phyloP scores from a whole-genome alignment of 1,139 yeast species.

The Spathaspora sp. region DNA sequence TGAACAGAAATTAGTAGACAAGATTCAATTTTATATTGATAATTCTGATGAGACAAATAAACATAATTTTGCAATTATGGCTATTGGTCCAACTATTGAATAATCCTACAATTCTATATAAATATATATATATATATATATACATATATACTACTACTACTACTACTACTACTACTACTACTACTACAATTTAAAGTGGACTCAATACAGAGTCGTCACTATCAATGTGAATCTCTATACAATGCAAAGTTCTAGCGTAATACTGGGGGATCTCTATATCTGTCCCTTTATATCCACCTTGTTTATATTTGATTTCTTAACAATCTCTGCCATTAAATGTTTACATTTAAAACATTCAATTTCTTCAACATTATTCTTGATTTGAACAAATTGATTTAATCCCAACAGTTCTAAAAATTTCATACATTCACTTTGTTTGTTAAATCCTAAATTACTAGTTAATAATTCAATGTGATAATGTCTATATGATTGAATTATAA shows the following conservation, averaged over 20 bases:
- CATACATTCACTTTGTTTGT: constrained; percentile 16
- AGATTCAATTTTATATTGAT: constrained; percentile 66
- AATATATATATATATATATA: neutral
- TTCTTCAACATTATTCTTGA: constrained; percentile 14
- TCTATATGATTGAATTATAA: constrained; percentile 61
- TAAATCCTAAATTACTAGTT: constrained; percentile 47
- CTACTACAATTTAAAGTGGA: no score
- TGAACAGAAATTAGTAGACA: constrained; percentile 48
- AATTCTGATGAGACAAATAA: constrained; percentile 58
- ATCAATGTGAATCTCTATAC: neutral
- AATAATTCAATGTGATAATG: constrained; percentile 51
- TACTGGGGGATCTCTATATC: constrained; percentile 30
- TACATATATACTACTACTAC: no score
- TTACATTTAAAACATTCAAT: constrained; percentile 51
- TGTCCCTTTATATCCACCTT: constrained; percentile 94
- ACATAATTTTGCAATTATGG: constrained; percentile 67
- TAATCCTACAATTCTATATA: constrained; percentile 14
- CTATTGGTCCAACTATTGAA: constrained; percentile 56
- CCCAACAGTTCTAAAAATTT: constrained; percentile 44
- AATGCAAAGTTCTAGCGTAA: neutral
- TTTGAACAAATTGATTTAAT: constrained; percentile 29
- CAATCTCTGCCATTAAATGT: constrained; percentile 37
- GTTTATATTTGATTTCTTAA: constrained; percentile 46
- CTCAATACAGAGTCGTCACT: no score
- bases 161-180: no score